Conservation (phyloP, 2,329 filamentous ascomycete genomes). For the Aureobasidium sp. region DNA sequence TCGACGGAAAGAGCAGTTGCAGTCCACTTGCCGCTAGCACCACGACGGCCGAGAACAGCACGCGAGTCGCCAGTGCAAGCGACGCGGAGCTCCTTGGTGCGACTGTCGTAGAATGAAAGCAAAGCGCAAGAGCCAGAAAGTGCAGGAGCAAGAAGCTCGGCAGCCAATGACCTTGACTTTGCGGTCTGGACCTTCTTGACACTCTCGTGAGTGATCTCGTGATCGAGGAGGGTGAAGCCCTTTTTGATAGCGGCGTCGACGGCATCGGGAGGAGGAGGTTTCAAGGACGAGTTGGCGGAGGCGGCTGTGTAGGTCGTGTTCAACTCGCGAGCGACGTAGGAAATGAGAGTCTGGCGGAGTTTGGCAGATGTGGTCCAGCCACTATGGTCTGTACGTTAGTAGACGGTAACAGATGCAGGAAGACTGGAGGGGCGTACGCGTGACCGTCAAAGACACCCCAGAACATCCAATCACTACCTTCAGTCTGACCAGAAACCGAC, state of each 20-base stretch:
- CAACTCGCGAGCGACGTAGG: slow-evolving; percentile 84
- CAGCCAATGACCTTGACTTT: slow-evolving; percentile 82
- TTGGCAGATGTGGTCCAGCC: slow-evolving; percentile 99
- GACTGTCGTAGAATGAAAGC: slow-evolving; percentile 90
- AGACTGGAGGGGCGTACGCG: slow-evolving; percentile 50
- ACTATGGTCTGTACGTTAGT: slow-evolving; percentile 40
- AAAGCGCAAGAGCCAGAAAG: slow-evolving; percentile 96
- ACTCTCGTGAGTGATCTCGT: slow-evolving; percentile 91
- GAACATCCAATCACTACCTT: slow-evolving; percentile 93
- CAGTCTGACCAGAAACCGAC: slow-evolving; percentile 46
- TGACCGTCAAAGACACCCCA: slow-evolving; percentile 99
- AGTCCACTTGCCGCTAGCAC: slow-evolving; percentile 77
- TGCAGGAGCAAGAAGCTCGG: slow-evolving; percentile 84
- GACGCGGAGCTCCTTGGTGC: slow-evolving; percentile 78
- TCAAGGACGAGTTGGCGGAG: slow-evolving; percentile 47
- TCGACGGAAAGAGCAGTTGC: slow-evolving; percentile 85
- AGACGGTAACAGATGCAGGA: neutral
- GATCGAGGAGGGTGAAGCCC: slow-evolving; percentile 78
- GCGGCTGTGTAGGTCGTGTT: slow-evolving; percentile 84
- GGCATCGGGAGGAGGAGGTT: slow-evolving; percentile 66
- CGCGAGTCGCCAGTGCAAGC: slow-evolving; percentile 96
- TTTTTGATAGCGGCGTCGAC: slow-evolving; percentile 89
- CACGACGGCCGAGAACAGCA: slow-evolving; percentile 79
- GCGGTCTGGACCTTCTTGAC: slow-evolving; percentile 85
- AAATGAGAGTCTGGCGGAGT: slow-evolving; percentile 84